Evolutionary conservation across 2,329 filamentous ascomycete species (phyloP), one percentile per base, ranked within the genome.

Genomic region (Xylariaceae sp.): DNA sequence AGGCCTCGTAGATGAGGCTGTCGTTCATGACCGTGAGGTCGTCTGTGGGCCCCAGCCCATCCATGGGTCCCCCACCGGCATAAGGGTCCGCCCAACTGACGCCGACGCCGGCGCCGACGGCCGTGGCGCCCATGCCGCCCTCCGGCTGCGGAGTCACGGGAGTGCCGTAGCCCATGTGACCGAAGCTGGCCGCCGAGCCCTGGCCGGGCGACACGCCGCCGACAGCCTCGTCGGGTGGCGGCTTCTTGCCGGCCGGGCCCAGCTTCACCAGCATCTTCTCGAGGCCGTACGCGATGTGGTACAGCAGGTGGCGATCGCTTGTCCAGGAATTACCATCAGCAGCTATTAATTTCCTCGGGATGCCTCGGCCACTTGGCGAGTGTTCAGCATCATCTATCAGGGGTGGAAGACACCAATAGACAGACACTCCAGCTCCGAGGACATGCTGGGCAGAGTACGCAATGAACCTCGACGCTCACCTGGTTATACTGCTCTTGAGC

Each of bases 211-310:
- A 24, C n/a, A 30, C 22, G 7, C 31, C 24, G 12, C 15, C 13
- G n/a, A 7, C 10, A 7, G 13, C 6, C 10, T 27, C 25, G 14
- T 27, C 25, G 11, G 13, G 5, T 4, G n/a, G n/a, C 15, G 23
- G 18, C n/a, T 19, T 19, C 9, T 10, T 14, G 25, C 25, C 25
- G 25, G 6, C 25, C 10, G 25, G 10, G 9, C 26, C 32, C 21
- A 38, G 22, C 6, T 37, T 42, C 5, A 6, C 40, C 17, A 60
- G 40, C 57, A 61, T 58, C 42, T 59, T 59, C 26, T 50, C 50
- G 1, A 61, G 41, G 1, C 57, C 58, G 5, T 33, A 46, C 4
- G 57, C 57, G n/a, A 60, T 60, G 33, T 61, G 57, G 33, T 53
- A 50, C 14, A 59, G 42, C 6, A 61, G 45, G 37, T 61, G 57